These are phyloP conservation scores for Cryphonectria radicalis DNA, from an alignment of 2,329 filamentous ascomycete species.

Conservation along the genomic window DNA sequence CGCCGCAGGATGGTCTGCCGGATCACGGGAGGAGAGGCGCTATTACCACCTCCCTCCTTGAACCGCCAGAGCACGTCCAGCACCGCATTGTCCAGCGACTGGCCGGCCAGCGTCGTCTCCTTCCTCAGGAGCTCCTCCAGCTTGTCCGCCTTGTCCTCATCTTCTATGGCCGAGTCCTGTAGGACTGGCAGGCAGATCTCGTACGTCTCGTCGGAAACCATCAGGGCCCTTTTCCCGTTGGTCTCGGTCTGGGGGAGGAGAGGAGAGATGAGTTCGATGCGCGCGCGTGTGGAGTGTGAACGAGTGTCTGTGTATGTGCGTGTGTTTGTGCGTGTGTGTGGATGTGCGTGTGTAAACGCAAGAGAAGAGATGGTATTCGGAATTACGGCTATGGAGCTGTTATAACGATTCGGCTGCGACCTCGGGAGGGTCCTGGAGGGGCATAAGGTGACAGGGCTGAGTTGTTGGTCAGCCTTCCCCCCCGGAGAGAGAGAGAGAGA, in stretches of 20 bases:
- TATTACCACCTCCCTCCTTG: conserved; percentile 66
- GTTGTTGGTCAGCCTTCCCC: conserved; percentile 17
- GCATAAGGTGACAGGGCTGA: conserved; percentile 21
- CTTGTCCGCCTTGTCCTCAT: conserved; percentile 94
- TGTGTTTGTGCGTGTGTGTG: no score
- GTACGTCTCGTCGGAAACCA: conserved; percentile 93
- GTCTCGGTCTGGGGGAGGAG: not conserved
- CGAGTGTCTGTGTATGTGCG: not conserved
- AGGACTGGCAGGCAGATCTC: conserved; percentile 89
- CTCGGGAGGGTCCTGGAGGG: conserved; percentile 3
- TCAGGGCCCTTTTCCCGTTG: conserved; percentile 43
- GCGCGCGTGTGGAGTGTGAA: conserved; percentile 16
- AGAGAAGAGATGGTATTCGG: conserved; percentile 5
- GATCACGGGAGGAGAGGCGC: conserved; percentile 79
- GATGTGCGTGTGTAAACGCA: not conserved
- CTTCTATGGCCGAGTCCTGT: conserved; percentile 79
- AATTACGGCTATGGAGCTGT: conserved; percentile 11
- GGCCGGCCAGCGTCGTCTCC: conserved; percentile 75
- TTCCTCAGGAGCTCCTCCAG: conserved; percentile 84
- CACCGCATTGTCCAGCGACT: conserved; percentile 84
- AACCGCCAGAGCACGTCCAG: conserved; percentile 90
- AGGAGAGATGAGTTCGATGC: not conserved
- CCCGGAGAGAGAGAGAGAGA: not conserved
- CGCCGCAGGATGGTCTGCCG: conserved; percentile 89
- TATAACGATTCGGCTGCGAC: conserved; percentile 10